Conservation (phyloP, 441 rosid species). For the Iberis amara region DNA sequence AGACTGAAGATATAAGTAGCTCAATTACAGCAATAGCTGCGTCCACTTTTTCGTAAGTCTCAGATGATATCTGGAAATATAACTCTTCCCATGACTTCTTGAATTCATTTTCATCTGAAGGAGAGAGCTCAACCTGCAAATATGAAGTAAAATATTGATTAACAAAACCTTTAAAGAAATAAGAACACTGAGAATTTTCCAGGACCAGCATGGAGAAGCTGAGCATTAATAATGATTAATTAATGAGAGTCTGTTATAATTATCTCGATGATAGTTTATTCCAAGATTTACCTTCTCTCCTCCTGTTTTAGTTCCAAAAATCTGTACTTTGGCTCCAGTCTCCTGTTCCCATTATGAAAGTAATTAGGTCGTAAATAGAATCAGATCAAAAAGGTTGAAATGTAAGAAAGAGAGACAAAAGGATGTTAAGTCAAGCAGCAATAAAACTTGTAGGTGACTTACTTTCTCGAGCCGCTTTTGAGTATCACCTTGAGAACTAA, state of each 20-base stretch:
- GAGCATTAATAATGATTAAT: background rate
- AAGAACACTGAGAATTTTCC: constrained; percentile 12
- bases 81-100: constrained; percentile 51
- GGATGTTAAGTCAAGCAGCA: background rate
- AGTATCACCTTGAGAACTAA: constrained; percentile 77
- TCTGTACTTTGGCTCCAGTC: constrained; percentile 73
- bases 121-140: constrained; percentile 64
- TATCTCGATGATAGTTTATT: background rate
- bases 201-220: constrained; percentile 9
- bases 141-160: background rate
- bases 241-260: background rate
- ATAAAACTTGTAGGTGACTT: constrained; percentile 5
- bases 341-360: constrained; percentile 40
- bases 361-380: constrained; percentile 15
- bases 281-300: constrained; percentile 56
- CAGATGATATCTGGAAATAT: constrained; percentile 63
- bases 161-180: background rate
- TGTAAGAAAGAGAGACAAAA: constrained; percentile 13
- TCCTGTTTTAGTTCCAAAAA: constrained; percentile 50
- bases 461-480: constrained; percentile 74
- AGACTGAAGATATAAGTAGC: constrained; percentile 64
- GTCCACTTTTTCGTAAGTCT: constrained; percentile 81
- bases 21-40: constrained; percentile 76
- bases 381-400: constrained; percentile 1
- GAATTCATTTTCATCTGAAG: constrained; percentile 48